These are phyloP conservation scores for Raphanus raphanistrum DNA, from an alignment of 345 rosid species.

Conservation along the genomic window DNA sequence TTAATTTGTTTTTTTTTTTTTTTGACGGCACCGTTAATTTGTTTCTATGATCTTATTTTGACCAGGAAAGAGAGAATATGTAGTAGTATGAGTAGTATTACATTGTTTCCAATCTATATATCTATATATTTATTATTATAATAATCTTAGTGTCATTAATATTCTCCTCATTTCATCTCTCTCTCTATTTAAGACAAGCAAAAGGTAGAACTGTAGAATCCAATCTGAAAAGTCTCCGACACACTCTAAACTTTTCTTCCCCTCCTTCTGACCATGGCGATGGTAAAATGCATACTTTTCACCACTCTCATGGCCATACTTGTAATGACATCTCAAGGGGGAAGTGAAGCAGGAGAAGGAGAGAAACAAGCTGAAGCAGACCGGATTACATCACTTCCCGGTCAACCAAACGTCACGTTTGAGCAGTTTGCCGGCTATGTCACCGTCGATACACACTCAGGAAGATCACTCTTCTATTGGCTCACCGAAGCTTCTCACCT, in stretches of 20 bases:
- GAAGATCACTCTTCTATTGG: slow-evolving; percentile 96
- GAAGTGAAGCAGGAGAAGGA: slow-evolving; percentile 14
- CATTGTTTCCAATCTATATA: neutral
- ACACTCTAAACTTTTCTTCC: neutral
- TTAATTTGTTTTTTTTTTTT: neutral
- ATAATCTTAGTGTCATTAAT: neutral
- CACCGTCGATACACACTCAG: slow-evolving; percentile 58
- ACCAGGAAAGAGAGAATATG: neutral
- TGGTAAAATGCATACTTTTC: slow-evolving; percentile 42
- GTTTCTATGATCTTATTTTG: neutral
- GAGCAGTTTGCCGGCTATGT: slow-evolving; percentile 95
- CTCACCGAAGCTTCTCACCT: slow-evolving; percentile 66
- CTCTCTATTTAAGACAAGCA: slow-evolving; percentile 36
- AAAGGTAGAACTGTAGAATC: slow-evolving; percentile 30
- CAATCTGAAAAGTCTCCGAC: slow-evolving; percentile 23
- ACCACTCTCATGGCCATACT: slow-evolving; percentile 29
- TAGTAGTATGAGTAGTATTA: too few species aligned
- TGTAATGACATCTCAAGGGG: slow-evolving; percentile 31
- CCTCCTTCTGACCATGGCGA: slow-evolving; percentile 26
- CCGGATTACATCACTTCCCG: slow-evolving; percentile 81
- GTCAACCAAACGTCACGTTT: slow-evolving; percentile 84
- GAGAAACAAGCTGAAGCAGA: slow-evolving; percentile 58
- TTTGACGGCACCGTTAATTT: neutral
- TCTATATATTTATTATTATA: neutral
- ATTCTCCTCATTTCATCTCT: neutral